Conservation (phyloP, 2,329 filamentous ascomycete species). For the Neofusicoccum ribis region DNA sequence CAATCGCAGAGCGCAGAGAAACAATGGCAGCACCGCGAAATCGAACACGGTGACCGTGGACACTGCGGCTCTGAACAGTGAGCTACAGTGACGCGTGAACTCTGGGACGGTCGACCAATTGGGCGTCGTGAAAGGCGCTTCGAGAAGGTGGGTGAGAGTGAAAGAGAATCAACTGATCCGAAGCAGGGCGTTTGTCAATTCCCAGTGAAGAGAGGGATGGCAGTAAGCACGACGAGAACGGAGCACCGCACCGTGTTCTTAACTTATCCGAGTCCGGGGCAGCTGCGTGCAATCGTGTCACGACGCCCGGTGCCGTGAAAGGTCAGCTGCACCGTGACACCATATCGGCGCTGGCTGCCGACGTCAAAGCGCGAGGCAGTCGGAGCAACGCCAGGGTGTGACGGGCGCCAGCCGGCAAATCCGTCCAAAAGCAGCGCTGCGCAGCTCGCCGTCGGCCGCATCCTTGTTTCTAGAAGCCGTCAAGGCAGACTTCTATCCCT, state of each 20-base stretch:
- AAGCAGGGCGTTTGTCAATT: background rate
- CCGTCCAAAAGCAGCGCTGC: background rate
- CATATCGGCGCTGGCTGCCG: slow-evolving; percentile 2
- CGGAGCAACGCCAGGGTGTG: background rate
- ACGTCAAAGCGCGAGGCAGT: background rate
- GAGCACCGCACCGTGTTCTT: background rate
- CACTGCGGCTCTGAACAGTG: background rate
- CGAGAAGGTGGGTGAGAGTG: background rate
- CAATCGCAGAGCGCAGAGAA: background rate
- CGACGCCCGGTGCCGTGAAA: background rate
- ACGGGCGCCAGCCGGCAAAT: background rate
- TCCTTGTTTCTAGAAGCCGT: slow-evolving; percentile 15
- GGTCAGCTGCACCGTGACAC: slow-evolving; percentile 15
- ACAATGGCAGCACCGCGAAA: background rate
- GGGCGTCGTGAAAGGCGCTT: background rate
- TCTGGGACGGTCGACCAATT: background rate
- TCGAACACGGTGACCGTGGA: background rate
- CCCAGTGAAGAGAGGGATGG: background rate
- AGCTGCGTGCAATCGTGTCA: slow-evolving; percentile 4
- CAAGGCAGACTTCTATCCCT: slow-evolving; percentile 10
- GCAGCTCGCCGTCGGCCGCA: slow-evolving; percentile 1
- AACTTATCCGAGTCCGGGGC: background rate
- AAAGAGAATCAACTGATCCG: background rate
- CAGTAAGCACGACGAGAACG: background rate
- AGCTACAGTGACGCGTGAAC: background rate